phyloP scores from a whole-genome alignment of 2,329 filamentous ascomycete species.

The Rhynchosporium secalis region DNA sequence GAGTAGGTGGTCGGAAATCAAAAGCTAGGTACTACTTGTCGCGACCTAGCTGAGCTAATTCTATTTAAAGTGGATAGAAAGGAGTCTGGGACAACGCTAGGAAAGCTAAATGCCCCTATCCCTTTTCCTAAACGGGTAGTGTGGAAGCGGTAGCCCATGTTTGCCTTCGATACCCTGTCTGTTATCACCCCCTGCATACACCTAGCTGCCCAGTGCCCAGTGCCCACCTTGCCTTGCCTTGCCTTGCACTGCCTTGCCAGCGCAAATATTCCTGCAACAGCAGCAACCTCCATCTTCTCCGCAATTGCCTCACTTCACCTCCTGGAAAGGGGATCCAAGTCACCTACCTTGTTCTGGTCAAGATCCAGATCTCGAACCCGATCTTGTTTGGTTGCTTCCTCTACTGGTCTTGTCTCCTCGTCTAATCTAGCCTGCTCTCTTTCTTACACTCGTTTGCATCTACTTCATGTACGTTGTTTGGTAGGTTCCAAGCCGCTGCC shows the following conservation, averaged over 20 bases:
- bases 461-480: slow-evolving; percentile 36
- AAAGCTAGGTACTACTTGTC: no score
- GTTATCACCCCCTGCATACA: no score
- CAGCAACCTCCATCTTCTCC: not conserved
- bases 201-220: not conserved
- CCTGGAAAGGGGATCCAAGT: slow-evolving; percentile 5
- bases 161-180: no score
- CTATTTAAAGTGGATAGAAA: no score
- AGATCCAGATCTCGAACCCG: no score
- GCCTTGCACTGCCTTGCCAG: not conserved
- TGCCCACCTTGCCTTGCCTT: not conserved
- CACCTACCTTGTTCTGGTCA: no score
- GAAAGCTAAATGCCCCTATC: not conserved
- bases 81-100: no score
- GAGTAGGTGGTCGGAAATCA: no score
- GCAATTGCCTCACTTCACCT: not conserved
- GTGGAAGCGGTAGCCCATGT: not conserved
- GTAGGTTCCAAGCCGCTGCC: slow-evolving; percentile 23
- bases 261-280: slow-evolving; percentile 1
- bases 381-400: not conserved
- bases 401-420: slow-evolving; percentile 3
- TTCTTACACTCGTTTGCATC: slow-evolving; percentile 31
- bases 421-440: slow-evolving; percentile 17
- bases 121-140: not conserved
- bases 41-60: no score